These are phyloP conservation scores for Leishmania guyanensis DNA, from an alignment of 208 protist species.

Conservation along the genomic window DNA sequence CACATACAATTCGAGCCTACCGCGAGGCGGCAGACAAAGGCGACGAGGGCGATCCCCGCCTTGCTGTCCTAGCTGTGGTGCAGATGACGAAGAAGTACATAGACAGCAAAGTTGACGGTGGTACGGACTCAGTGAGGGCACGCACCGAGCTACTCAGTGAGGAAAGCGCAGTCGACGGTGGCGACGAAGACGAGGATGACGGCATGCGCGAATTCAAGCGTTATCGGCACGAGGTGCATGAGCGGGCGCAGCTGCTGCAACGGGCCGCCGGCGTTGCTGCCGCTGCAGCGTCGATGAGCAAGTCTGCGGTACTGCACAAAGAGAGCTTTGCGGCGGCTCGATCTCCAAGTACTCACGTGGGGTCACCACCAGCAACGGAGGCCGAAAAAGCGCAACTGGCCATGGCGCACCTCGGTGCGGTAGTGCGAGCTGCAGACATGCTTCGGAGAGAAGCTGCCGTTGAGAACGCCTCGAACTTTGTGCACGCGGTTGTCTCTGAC, in stretches of 20 bases:
- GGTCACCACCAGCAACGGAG: neutral
- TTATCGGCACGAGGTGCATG: slow-evolving; percentile 27
- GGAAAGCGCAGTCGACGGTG: slow-evolving; percentile 21
- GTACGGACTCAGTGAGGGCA: neutral
- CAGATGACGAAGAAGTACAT: neutral
- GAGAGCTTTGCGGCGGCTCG: neutral
- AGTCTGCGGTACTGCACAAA: neutral
- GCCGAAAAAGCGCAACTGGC: neutral
- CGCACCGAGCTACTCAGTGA: neutral
- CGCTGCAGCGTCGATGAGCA: neutral
- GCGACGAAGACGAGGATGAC: slow-evolving; percentile 40
- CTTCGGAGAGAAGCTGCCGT: slow-evolving; percentile 17
- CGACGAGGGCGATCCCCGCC: neutral
- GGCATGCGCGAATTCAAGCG: slow-evolving; percentile 73
- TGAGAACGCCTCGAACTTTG: slow-evolving; percentile 5
- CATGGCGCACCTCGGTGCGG: slow-evolving; percentile 16
- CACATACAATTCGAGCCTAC: neutral
- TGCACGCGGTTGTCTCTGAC: neutral
- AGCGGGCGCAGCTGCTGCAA: slow-evolving; percentile 18
- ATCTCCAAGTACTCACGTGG: neutral
- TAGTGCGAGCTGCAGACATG: slow-evolving; percentile 27
- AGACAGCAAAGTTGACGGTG: neutral
- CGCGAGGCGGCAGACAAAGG: neutral
- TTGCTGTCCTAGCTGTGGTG: neutral
- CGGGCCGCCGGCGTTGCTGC: neutral